Base-by-base conservation (phyloP, 2,329 filamentous ascomycete species). In the Paraconiothyrium brasiliense region DNA sequence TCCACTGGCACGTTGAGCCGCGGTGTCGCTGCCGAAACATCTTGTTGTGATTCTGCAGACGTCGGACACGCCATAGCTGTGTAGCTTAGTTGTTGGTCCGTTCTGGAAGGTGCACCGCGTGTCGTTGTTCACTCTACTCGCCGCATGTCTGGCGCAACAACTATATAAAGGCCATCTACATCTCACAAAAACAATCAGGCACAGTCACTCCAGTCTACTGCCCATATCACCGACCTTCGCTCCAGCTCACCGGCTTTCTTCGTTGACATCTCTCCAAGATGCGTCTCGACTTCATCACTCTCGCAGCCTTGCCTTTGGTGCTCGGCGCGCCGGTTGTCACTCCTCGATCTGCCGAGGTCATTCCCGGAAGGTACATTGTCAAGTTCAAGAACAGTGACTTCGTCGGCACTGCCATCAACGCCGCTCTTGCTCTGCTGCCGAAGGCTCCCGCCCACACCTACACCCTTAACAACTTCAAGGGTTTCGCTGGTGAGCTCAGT, bases 331-430 rank as follows among this genome's bases (percentile, higher is more conserved):
- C 81, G 9, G 55, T 83, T 66, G 70, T 82, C 44, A 60, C 71
- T 32, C 75, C 80, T 34, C 73, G 76, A 58, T 74, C 71, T 56
- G 77, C 75, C 37, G 55, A 68, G 43, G 67, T 76, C 43, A 76
- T 83, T 58, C 77, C 79, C 6, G 77, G 76, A 66, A 79, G 79
- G 67, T 84, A 81, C 72, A 82, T 84, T 55, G 78, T 83, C 70
- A 82, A 80, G 74, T 59, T 84, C 62, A 81, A 81, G 74, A 73
- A 78, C 48, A 71, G 75, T 41, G 69, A 72, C 62, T 60, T 72
- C 44, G 62, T 75, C 13, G 47, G 34, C 5, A 54, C 71, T 3
- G 57, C 70, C 54, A 61, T 81, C 11, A 68, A 77, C n/a, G 54
- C 35, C 20, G 73, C 71, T 16, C 44, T 77, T 46, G 66, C 63